Conservation (phyloP, 23 red algal genomes). For the Cyanidiococcus yangmingshanensis region DNA sequence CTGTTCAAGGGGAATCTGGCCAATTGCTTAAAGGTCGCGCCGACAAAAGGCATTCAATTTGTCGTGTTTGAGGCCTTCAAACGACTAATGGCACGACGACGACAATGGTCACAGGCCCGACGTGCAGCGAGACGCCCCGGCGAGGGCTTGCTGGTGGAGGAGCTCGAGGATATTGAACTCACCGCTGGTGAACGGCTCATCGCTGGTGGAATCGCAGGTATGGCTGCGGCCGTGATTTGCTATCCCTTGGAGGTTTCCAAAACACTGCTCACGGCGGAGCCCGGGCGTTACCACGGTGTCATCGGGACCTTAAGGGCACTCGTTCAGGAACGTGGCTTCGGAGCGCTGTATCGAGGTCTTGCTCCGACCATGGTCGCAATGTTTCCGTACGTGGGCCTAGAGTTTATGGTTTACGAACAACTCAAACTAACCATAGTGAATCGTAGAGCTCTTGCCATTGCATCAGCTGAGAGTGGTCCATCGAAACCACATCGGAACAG, state of each 20-base stretch:
- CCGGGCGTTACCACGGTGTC: conserved; percentile 52
- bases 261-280: conserved; percentile 79
- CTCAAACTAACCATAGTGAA: conserved; percentile 41
- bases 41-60: conserved; percentile 90
- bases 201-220: conserved; percentile 69
- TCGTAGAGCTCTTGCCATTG: background rate
- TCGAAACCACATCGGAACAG: background rate
- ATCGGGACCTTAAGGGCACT: conserved; percentile 34
- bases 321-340: conserved; percentile 33
- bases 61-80: conserved; percentile 78
- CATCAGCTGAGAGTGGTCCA: conserved; percentile 14
- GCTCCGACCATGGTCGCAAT: conserved; percentile 82
- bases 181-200: conserved; percentile 53
- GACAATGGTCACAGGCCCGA: background rate
- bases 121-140: background rate
- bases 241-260: conserved; percentile 85
- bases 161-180: conserved; percentile 25
- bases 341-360: conserved; percentile 69
- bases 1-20: conserved; percentile 85
- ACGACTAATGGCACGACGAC: conserved; percentile 28
- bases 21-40: conserved; percentile 87
- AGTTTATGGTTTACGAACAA: conserved; percentile 96
- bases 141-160: conserved; percentile 1
- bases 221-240: conserved; percentile 60
- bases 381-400: conserved; percentile 94